Evolutionary conservation across 2,329 filamentous ascomycete genomes (phyloP).

Genomic region (Cercospora sp.): DNA sequence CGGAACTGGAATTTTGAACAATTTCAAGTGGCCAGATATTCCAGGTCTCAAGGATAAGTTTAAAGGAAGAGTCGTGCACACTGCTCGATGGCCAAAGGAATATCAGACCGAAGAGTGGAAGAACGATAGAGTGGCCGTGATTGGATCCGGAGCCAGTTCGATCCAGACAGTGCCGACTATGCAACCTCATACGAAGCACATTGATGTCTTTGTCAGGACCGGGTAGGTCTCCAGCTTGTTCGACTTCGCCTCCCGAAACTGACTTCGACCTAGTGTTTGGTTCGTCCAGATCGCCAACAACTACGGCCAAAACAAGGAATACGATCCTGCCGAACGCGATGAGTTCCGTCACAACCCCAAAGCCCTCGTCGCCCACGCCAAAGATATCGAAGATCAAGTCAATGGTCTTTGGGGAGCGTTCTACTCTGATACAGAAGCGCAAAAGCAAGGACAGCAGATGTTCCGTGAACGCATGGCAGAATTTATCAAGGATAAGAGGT

Average conservation of each 20-base stretch:
- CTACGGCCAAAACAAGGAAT: conserved; percentile 48
- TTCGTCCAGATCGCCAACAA: conserved; percentile 51
- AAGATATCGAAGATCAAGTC: conserved; percentile 41
- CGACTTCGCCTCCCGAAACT: not conserved
- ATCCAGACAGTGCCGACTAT: conserved; percentile 51
- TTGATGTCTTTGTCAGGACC: conserved; percentile 51
- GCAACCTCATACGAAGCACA: conserved; percentile 49
- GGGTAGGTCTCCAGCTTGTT: conserved; percentile 32
- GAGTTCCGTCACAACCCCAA: conserved; percentile 46
- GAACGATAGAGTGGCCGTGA: conserved; percentile 46
- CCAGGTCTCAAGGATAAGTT: conserved; percentile 46
- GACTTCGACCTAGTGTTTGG: conserved; percentile 17
- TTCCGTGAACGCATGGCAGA: conserved; percentile 51
- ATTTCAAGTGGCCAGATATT: conserved; percentile 39
- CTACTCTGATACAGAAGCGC: conserved; percentile 45
- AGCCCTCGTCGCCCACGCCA: conserved; percentile 45
- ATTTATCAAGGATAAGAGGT: conserved; percentile 53
- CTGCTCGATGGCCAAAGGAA: conserved; percentile 49
- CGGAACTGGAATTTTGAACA: conserved; percentile 44
- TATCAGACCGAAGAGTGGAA: conserved; percentile 49
- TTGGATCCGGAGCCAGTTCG: conserved; percentile 48
- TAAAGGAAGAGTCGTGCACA: conserved; percentile 47
- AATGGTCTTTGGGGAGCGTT: conserved; percentile 52
- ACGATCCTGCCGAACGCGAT: conserved; percentile 46
- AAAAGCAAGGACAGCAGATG: conserved; percentile 42